phyloP scores from a whole-genome alignment of 208 protist genomes.

The Endotrypanum monterogeii region DNA sequence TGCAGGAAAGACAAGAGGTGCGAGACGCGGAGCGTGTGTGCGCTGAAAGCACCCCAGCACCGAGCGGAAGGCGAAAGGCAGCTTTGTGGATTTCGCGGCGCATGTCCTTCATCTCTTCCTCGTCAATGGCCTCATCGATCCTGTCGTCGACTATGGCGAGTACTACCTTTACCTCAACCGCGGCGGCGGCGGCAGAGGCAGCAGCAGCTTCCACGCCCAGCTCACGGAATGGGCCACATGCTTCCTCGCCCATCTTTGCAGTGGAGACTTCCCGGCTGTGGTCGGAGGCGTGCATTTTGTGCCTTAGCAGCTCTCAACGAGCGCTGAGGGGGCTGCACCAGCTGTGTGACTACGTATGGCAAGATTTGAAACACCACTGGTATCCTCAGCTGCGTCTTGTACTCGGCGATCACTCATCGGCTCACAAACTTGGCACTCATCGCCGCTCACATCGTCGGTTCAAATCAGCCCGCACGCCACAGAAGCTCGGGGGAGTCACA shows the following conservation, averaged over 20 bases:
- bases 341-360: constrained; percentile 25
- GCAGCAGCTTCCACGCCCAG: neutral
- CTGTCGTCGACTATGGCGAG: neutral
- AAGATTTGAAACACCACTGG: constrained; percentile 34
- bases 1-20: neutral
- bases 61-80: neutral
- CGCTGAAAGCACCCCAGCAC: neutral
- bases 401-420: constrained; percentile 30
- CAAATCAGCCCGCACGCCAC: neutral
- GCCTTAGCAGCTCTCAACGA: constrained; percentile 10
- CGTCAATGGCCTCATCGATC: neutral
- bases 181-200: neutral
- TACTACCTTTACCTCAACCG: constrained; percentile 2
- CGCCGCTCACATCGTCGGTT: neutral
- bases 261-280: constrained; percentile 1
- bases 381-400: constrained; percentile 40
- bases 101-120: constrained; percentile 31
- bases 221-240: neutral
- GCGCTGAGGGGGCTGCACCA: constrained; percentile 11
- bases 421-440: neutral
- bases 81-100: constrained; percentile 15
- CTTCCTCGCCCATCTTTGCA: neutral
- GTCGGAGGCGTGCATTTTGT: constrained; percentile 13
- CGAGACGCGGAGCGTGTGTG: neutral
- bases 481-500: neutral